phyloP scores from a whole-genome alignment of 1,284 basidiomycete species.

The Rhodofomes roseus region DNA sequence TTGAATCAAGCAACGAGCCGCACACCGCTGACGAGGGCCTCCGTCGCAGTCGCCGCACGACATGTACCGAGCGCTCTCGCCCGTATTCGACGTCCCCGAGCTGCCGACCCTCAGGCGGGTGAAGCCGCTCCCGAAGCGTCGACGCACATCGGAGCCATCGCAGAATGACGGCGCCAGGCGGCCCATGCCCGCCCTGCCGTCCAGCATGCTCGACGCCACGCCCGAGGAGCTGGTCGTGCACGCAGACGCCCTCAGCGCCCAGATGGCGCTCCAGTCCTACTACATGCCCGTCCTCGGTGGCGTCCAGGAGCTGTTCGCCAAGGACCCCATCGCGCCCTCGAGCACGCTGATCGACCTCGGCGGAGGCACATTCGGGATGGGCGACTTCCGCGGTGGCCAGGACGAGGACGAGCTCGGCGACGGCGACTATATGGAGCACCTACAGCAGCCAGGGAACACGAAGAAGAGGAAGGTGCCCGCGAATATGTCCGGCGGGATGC shows the following conservation, averaged over 20 bases:
- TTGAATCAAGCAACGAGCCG: background rate
- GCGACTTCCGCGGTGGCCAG: conserved; percentile 22
- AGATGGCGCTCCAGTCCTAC: conserved; percentile 57
- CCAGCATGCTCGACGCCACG: conserved; percentile 10
- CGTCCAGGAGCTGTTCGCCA: conserved; percentile 40
- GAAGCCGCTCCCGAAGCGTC: conserved; percentile 74
- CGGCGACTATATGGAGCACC: conserved; percentile 60
- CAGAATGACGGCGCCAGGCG: conserved; percentile 15
- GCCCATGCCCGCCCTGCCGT: conserved; percentile 3
- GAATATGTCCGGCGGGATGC: conserved; percentile 38
- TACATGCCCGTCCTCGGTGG: conserved; percentile 53
- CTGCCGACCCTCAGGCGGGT: conserved; percentile 57
- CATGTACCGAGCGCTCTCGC: conserved; percentile 48
- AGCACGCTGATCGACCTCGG: conserved; percentile 24
- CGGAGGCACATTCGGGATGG: conserved; percentile 12
- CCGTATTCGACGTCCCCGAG: conserved; percentile 60
- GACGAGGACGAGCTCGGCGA: conserved; percentile 51
- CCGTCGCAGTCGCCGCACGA: conserved; percentile 3
- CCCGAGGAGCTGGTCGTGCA: conserved; percentile 49
- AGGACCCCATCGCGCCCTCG: conserved; percentile 10
- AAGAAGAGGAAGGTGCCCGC: conserved; percentile 82
- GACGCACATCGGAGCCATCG: conserved; percentile 42
- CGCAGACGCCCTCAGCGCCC: conserved; percentile 41
- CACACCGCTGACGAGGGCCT: background rate
- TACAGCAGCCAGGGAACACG: conserved; percentile 74